Evolutionary conservation across 805 yeast species (phyloP), one percentile per base, ranked within the genome.

Genomic region (Clavispora santaluciae): DNA sequence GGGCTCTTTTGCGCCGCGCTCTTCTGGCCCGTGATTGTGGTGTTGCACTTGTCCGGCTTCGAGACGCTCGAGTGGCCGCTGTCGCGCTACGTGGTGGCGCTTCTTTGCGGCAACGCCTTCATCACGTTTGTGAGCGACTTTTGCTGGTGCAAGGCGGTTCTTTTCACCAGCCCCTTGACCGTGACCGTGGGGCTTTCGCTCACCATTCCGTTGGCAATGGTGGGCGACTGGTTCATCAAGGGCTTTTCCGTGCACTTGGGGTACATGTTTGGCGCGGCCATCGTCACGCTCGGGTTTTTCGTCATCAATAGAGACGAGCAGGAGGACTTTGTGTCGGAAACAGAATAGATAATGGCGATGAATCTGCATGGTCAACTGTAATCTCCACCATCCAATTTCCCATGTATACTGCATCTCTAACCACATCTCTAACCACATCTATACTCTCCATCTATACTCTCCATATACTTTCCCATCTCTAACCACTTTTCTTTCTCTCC

Each of bases 111-210:
- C 35, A 93, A 93, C 60, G 85, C 90, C 43, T 55, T 78, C 25
- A 79, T 88, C 31, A 88, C 96, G 1, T 83, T 93, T 50, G 63
- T 90, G 12, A 83, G 95, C 29, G 99, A 93, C 59, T 89, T 83
- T 53, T 81, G 95, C 55, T 93, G 99, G 99, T 96, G 95, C 24
- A 79, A 87, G 48, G 95, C 98, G 0, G 93, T 90, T 78, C 72
- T 93, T 23, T 67, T 93, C 55, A 93, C 99, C 1, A 83, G 93
- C 33, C 99, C 99, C 2, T 69, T 93, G 49, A 90, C 96, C 0
- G 98, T 91, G 3, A 93, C 99, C 0, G 95, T 93, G 9, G 99
- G 99, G 0, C 70, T 93, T 22, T 83, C 95, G 16, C 78, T 90
- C 44, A 91, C 98, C 0, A 93, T 93, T 15, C 99, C 99, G 2